Conservation (phyloP, 345 rosid genomes). For the Raphanus sativus region DNA sequence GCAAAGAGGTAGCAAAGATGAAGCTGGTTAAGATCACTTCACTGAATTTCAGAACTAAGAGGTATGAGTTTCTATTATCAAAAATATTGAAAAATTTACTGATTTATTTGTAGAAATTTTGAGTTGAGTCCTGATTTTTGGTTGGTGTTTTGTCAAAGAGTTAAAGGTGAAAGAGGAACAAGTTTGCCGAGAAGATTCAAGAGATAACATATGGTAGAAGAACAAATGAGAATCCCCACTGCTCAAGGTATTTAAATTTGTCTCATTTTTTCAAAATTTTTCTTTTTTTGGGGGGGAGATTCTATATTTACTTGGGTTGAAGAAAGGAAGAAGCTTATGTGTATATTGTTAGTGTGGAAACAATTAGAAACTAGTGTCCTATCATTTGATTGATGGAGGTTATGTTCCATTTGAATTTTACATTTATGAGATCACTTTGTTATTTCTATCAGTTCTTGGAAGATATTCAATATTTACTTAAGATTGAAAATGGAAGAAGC, state of each 20-base stretch:
- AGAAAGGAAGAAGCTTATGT: neutral
- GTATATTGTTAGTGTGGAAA: neutral
- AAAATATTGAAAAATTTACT: neutral
- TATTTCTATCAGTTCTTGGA: neutral
- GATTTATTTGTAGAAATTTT: neutral
- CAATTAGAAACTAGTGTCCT: neutral
- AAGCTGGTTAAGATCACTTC: neutral
- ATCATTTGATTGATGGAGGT: neutral
- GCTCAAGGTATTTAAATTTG: neutral
- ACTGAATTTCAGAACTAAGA: neutral
- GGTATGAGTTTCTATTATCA: neutral
- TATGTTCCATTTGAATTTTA: neutral
- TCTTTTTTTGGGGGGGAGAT: neutral
- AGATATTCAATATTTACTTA: neutral
- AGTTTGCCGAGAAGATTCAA: neutral
- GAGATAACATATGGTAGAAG: neutral
- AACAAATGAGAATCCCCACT: neutral
- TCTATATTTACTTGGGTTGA: neutral
- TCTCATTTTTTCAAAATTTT: neutral
- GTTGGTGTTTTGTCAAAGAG: neutral
- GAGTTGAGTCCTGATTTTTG: neutral
- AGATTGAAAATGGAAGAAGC: neutral
- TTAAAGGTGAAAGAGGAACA: neutral
- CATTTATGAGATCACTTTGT: neutral
- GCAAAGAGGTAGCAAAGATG: neutral